Conservation (phyloP, 371 early-diverging fungal species). For the Mortierella sp. region DNA sequence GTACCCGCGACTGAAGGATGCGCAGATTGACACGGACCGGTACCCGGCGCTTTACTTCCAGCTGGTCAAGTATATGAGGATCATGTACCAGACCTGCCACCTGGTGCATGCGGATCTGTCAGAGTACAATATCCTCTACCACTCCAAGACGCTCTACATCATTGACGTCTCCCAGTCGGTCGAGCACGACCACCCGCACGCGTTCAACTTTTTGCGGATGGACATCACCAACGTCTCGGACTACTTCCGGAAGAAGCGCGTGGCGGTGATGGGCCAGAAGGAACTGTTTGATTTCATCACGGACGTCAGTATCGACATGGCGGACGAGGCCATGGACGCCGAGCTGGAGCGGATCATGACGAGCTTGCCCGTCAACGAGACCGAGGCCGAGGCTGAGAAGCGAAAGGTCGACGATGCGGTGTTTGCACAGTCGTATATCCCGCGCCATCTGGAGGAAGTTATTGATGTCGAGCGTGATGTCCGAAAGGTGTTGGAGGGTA, state of each 20-base stretch:
- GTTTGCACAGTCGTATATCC: constrained; percentile 93
- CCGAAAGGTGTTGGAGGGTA: constrained; percentile 78
- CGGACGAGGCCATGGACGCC: constrained; percentile 75
- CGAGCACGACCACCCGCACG: constrained; percentile 99
- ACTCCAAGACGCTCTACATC: constrained; percentile 86
- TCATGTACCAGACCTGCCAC: constrained; percentile 95
- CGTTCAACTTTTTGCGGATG: constrained; percentile 96
- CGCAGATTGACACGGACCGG: constrained; percentile 77
- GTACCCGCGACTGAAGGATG: constrained; percentile 97
- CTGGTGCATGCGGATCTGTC: constrained; percentile 99
- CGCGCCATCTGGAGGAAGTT: constrained; percentile 93
- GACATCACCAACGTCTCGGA: constrained; percentile 97
- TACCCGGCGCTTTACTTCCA: constrained; percentile 91
- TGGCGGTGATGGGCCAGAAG: constrained; percentile 84
- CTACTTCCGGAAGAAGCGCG: constrained; percentile 91
- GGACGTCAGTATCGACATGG: constrained; percentile 68
- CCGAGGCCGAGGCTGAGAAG: constrained; percentile 59
- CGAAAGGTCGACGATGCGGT: constrained; percentile 87
- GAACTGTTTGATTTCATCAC: constrained; percentile 95
- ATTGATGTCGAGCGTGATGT: constrained; percentile 91
- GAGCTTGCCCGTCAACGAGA: constrained; percentile 45
- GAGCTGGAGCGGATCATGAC: constrained; percentile 71
- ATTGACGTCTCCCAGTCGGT: constrained; percentile 99
- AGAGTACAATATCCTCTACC: constrained; percentile 99
- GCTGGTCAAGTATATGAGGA: constrained; percentile 90